A percentile compares a stretch with the other conserved stretches of the same genome.
Conservation (phyloP, 108 stramenopile species). For the Cyclostephanos tholiformis region DNA sequence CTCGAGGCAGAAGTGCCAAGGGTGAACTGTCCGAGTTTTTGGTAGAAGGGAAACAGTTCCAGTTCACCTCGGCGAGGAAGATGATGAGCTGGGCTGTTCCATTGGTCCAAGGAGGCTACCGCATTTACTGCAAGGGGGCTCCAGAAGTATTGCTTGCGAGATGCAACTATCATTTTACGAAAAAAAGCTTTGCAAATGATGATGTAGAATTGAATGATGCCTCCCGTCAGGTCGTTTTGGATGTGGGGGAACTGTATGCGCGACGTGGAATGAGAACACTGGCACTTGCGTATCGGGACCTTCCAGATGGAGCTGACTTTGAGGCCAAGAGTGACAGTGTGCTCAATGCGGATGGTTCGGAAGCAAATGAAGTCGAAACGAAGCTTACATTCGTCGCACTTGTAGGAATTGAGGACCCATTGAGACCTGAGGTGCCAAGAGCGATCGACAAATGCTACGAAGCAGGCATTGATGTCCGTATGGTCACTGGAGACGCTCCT, state of each 20-base stretch:
- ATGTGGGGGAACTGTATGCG: too few relatives aligned
- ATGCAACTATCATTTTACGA: constrained; percentile 19
- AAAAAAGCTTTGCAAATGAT: constrained; percentile 14
- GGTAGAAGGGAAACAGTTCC: constrained; percentile 76
- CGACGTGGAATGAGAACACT: too few relatives aligned
- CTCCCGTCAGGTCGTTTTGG: constrained; percentile 30
- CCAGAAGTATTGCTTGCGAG: too few relatives aligned
- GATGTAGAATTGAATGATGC: constrained; percentile 45
- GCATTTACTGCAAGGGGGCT: too few relatives aligned
- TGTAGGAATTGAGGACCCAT: constrained; percentile 97
- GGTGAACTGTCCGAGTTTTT: constrained; percentile 63
- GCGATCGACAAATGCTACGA: constrained; percentile 89
- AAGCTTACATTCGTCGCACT: constrained; percentile 74
- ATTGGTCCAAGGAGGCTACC: constrained; percentile 63
- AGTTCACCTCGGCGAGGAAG: constrained; percentile 90
- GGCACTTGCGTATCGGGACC: too few relatives aligned
- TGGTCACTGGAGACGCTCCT: too few relatives aligned
- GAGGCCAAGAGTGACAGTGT: constrained; percentile 45
- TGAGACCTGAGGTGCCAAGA: constrained; percentile 88
- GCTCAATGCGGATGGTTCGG: constrained; percentile 74
- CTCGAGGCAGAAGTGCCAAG: constrained; percentile 66
- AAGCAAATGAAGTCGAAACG: constrained; percentile 69
- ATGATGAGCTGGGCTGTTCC: constrained; percentile 93
- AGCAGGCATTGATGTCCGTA: too few relatives aligned
- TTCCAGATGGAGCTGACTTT: too few relatives aligned